Conservation (phyloP, 2,329 filamentous ascomycete genomes). For the Sphaerulina populicola region DNA sequence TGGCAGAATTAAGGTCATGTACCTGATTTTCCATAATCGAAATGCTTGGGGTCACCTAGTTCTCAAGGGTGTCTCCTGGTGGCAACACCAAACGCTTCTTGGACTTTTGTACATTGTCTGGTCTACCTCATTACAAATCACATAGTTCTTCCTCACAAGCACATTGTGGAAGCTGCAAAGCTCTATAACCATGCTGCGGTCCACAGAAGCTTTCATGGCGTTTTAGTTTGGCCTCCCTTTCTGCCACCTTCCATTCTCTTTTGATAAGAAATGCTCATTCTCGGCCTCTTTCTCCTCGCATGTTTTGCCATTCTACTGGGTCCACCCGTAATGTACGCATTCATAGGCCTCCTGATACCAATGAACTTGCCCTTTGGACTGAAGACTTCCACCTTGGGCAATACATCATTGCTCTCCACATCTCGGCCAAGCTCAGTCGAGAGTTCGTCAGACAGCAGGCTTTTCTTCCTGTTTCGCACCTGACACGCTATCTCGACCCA, state of each 20-base stretch:
- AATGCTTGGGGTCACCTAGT: conserved; percentile 38
- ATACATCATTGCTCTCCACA: conserved; percentile 18
- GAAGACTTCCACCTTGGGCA: conserved; percentile 72
- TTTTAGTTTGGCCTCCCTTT: conserved; percentile 9
- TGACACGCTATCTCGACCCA: conserved; percentile 88
- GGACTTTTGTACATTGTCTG: no score
- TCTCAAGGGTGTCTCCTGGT: conserved; percentile 29
- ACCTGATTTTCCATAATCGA: conserved; percentile 12
- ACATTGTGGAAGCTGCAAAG: no score
- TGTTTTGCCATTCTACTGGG: conserved; percentile 47
- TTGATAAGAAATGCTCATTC: conserved; percentile 50
- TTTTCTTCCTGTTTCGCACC: conserved; percentile 46
- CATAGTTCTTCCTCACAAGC: no score
- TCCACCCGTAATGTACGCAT: conserved; percentile 55
- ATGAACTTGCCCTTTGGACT: conserved; percentile 77
- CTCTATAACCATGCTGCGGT: not conserved
- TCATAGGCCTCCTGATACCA: conserved; percentile 57
- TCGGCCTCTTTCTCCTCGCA: conserved; percentile 50
- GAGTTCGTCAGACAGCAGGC: conserved; percentile 19
- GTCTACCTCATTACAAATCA: no score
- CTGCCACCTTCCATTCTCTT: conserved; percentile 39
- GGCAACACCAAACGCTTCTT: conserved; percentile 12
- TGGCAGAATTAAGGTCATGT: conserved; percentile 23
- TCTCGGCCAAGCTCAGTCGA: conserved; percentile 13
- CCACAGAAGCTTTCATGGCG: not conserved